Evolutionary conservation across 1,284 basidiomycete species (phyloP), one percentile per base, ranked within the genome.

Genomic region (Amylostereum chailletii): DNA sequence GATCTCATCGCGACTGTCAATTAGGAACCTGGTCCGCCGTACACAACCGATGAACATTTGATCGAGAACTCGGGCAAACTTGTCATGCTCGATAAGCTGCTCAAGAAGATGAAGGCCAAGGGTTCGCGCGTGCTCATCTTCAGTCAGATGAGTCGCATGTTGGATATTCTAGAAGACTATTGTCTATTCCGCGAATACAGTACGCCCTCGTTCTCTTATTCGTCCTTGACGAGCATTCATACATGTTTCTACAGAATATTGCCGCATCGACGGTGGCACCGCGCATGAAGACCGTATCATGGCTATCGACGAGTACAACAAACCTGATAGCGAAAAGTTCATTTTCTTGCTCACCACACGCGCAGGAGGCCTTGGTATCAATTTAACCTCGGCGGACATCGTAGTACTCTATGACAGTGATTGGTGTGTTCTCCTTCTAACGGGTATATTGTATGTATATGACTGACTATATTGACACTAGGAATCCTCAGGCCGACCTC

Each of bases 361-460:
- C 55, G 96, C 96, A n/a, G 96, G 96, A 56, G 96, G 96, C 48
- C 73, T 99, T 44, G 96, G 96, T 54, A 99, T 99, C 72, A 99
- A 99, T 66, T 68, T 99, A 58, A 96, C 94, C 3, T 84, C 87
- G 0, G 96, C 95, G 8, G 96, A 99, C 66, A 79, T 97, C 49
- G 95, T 99, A 43, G 86, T 99, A 0, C 72, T 99, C n/a, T 99
- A 98, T 58, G 96, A 99, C 63, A 90, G 86, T 55, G 96, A 99
- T 67, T 99, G 95, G 95, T 77, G 52, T 45, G 72, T 43, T 30
- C 29, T 36, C 39, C 47, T n/a, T 27, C 26, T 26, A 26, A 19
- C 19, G 19, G 19, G 19, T 19, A 19, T 19, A 19, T 19, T 36
- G 4, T 9, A 34, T 36, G n/a, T 47, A 3, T 26, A 36, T 26